Evolutionary conservation across 2,329 filamentous ascomycete genomes (phyloP).

Genomic region (Keithomyces neogunnii): DNA sequence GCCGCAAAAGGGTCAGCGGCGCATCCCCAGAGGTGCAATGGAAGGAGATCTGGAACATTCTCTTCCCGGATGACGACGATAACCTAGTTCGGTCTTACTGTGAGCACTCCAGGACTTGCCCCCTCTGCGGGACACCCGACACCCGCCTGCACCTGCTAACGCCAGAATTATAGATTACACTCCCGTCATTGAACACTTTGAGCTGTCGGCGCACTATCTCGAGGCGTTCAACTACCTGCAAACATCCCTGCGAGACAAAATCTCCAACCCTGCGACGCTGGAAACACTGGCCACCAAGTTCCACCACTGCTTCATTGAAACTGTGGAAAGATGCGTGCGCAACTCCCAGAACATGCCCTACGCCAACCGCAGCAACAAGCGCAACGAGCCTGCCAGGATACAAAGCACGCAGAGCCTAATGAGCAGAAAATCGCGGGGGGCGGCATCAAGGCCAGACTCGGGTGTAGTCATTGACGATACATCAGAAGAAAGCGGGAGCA

Average conservation of each 20-base stretch:
- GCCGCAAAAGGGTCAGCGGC: constrained; percentile 29
- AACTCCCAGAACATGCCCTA: constrained; percentile 29
- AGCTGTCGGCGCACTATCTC: constrained; percentile 25
- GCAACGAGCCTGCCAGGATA: constrained; percentile 19
- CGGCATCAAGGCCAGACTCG: constrained; percentile 26
- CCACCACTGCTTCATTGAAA: constrained; percentile 32
- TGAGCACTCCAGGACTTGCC: constrained; percentile 9
- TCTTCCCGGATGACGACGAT: constrained; percentile 32
- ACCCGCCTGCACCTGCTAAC: constrained; percentile 3
- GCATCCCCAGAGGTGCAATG: constrained; percentile 29
- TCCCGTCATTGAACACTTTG: constrained; percentile 33
- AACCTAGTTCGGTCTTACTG: constrained; percentile 21
- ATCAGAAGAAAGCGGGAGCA: constrained; percentile 28
- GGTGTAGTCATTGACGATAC: constrained; percentile 30
- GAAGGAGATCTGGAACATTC: constrained; percentile 32
- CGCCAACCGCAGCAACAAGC: constrained; percentile 32
- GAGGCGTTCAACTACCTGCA: constrained; percentile 24
- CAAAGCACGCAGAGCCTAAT: constrained; percentile 13
- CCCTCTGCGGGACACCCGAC: not conserved
- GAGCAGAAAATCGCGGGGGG: constrained; percentile 16
- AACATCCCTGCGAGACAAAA: constrained; percentile 25
- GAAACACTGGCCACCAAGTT: constrained; percentile 31
- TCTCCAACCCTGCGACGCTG: constrained; percentile 27
- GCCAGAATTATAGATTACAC: constrained; percentile 22
- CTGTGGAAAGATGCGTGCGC: constrained; percentile 26